phyloP scores from a whole-genome alignment of 1,139 yeast genomes.

The Pneumocystis canis region DNA sequence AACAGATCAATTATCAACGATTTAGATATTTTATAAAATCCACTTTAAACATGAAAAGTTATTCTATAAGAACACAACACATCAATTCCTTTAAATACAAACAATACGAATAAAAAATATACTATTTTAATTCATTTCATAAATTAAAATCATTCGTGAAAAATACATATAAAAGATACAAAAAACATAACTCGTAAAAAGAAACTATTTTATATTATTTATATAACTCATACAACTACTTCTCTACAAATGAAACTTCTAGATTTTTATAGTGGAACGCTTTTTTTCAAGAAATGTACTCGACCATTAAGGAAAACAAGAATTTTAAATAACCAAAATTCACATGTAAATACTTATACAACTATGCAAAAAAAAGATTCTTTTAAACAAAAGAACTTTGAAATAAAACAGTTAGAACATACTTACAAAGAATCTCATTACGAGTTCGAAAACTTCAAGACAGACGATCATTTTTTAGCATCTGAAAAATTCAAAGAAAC shows the following conservation, averaged over 20 bases:
- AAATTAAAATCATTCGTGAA: not conserved
- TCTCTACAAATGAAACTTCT: not conserved
- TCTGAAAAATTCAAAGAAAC: slow-evolving; percentile 31
- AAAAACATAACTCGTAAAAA: not conserved
- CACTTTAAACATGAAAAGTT: not conserved
- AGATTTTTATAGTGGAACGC: not conserved
- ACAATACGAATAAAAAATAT: not conserved
- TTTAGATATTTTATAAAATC: not conserved
- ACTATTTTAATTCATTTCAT: not conserved
- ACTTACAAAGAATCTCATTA: not conserved
- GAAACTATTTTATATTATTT: not conserved
- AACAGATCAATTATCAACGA: not conserved
- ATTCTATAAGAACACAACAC: not conserved
- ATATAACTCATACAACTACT: not conserved
- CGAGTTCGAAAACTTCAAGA: not conserved
- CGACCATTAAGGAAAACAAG: not conserved
- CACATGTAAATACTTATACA: not conserved
- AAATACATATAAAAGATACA: not conserved
- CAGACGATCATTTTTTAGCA: slow-evolving; percentile 23
- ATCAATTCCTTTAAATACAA: not conserved
- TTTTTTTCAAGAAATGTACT: not conserved
- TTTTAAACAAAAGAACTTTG: not conserved
- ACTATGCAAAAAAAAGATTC: not conserved
- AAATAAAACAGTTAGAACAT: not conserved
- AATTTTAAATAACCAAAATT: not conserved